Evolutionary conservation across 306 rosid genomes (phyloP).

Genomic region (Begonia masoniana): DNA sequence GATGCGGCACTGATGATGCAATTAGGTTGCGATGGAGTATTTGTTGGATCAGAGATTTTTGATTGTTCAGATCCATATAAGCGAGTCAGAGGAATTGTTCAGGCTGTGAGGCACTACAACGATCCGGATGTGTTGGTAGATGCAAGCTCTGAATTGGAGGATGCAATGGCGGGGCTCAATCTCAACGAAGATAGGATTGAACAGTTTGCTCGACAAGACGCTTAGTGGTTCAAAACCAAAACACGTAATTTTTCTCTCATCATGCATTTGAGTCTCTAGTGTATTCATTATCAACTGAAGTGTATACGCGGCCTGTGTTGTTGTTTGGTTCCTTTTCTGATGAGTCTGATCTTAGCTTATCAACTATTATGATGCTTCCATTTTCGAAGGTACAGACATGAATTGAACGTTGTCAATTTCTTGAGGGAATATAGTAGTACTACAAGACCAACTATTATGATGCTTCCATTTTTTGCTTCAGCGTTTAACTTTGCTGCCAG

Average conservation of each 20-base stretch:
- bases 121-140: slow-evolving; percentile 48
- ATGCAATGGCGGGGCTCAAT: slow-evolving; percentile 23
- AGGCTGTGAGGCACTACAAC: slow-evolving; percentile 47
- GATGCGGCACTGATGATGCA: slow-evolving; percentile 85
- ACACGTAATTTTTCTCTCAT: not conserved
- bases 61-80: slow-evolving; percentile 32
- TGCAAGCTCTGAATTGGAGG: slow-evolving; percentile 32
- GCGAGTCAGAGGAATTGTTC: slow-evolving; percentile 42
- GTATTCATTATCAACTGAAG: too few relatives aligned
- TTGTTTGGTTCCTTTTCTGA: not conserved
- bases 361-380: too few relatives aligned
- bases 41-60: slow-evolving; percentile 47
- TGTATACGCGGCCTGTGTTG: not conserved
- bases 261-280: too few relatives aligned
- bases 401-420: too few relatives aligned
- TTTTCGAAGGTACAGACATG: too few relatives aligned
- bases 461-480: too few relatives aligned
- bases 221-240: slow-evolving; percentile 5
- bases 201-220: slow-evolving; percentile 12
- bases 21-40: slow-evolving; percentile 70
- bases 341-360: not conserved
- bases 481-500: too few relatives aligned
- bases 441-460: too few relatives aligned
- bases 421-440: too few relatives aligned
- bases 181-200: slow-evolving; percentile 39